Evolutionary conservation across 768 basidiomycete genomes (phyloP), one percentile per base, ranked within the genome.

Genomic region (Cytidiella melzeri): DNA sequence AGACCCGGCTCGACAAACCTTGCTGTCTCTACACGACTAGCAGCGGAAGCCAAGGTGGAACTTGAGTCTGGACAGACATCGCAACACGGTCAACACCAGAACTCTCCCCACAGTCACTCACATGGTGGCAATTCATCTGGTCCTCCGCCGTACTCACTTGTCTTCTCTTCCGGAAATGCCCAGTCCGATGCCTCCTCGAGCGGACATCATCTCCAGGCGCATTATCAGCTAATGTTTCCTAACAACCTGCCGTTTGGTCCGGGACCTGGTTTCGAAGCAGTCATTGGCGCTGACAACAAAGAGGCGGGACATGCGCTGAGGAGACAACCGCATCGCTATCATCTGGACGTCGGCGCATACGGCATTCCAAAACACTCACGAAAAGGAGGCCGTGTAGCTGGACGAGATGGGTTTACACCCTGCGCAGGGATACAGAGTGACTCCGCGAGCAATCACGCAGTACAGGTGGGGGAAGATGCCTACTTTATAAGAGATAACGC

Each of bases 391-490:
- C 51, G 51, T 21, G 51, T 59, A 7, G 59, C 63, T 24, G 57
- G 61, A 23, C 55, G 58, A 43, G 62, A 63, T 42, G 60, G 61
- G 18, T 15, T 34, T 15, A 34, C 30, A 34, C 30, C 30, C 7
- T 7, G 9, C 30, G 30, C 30, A 34, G 9, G 15, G 7, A 34
- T 7, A 15, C 9, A 34, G 7, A 50, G 52, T 10, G 28, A 28
- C 19, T 26, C 21, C 36, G 45, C 41, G 21, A 49, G 53, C 27
- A 43, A 28, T 18, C 30, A 42, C 9, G 75, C 87, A 0, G 82
- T 86, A 0, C 86, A 90, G 61, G 83, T 96, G 10, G 93, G 93
- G 36, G 93, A 97, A 64, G 93, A 97, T 60, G 89, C 92, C 4
- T 95, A 92, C 61, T 91, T 91, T 54, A 68, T 90, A 5, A 71